Conservation (phyloP, 768 basidiomycete species). For the Trametes villosa region DNA sequence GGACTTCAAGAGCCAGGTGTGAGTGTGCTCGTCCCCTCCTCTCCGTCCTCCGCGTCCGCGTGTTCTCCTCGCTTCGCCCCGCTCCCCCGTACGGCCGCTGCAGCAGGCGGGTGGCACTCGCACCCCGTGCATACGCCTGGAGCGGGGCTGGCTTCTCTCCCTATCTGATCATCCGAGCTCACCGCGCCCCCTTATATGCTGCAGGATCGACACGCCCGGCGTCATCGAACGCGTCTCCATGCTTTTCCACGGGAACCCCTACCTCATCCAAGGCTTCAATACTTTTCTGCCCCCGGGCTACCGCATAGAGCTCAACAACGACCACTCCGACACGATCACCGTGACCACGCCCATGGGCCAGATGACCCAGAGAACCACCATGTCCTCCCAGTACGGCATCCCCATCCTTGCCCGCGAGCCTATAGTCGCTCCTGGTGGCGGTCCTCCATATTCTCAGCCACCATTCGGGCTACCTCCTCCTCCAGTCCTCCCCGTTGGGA, state of each 20-base stretch:
- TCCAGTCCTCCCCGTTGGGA: conserved; percentile 35
- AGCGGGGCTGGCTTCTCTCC: conserved; percentile 1
- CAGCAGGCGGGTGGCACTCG: neutral
- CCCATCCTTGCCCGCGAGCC: conserved; percentile 37
- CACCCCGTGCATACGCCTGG: too few relatives aligned
- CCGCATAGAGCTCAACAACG: conserved; percentile 83
- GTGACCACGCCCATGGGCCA: conserved; percentile 82
- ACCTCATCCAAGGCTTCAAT: conserved; percentile 96
- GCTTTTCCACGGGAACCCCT: conserved; percentile 88
- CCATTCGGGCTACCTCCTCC: conserved; percentile 28
- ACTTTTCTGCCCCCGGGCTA: conserved; percentile 95
- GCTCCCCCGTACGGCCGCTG: neutral
- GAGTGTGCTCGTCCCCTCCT: conserved; percentile 45
- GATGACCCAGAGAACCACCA: conserved; percentile 64
- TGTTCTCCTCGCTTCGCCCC: neutral
- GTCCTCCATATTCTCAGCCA: conserved; percentile 28
- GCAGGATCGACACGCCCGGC: conserved; percentile 94
- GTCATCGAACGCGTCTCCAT: conserved; percentile 94
- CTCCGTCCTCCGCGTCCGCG: neutral
- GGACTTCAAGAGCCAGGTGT: conserved; percentile 97
- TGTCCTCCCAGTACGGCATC: conserved; percentile 38
- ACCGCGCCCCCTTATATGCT: neutral
- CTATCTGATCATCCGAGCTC: conserved; percentile 9
- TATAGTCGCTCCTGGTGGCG: conserved; percentile 25
- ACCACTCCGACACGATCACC: conserved; percentile 76